A percentile compares a stretch with the other conserved stretches of the same genome.
phyloP scores from a whole-genome alignment of 345 rosid species.

The Ricinus communis region DNA sequence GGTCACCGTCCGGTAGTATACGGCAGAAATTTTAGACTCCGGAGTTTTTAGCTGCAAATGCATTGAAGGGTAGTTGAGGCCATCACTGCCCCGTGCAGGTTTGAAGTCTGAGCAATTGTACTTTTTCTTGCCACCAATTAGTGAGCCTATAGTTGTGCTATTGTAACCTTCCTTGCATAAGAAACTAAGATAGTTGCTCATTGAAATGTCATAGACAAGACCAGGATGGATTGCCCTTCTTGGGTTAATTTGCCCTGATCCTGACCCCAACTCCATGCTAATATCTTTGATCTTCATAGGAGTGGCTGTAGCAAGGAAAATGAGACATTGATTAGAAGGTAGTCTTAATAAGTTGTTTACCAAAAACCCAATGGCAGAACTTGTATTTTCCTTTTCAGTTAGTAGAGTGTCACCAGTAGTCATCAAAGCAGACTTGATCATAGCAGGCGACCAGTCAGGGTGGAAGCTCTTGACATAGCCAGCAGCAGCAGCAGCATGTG shows the following conservation, averaged over 20 bases:
- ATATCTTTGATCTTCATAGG: constrained; percentile 52
- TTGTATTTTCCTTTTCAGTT: background rate
- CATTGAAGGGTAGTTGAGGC: constrained; percentile 87
- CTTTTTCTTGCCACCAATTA: constrained; percentile 44
- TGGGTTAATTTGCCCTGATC: constrained; percentile 88
- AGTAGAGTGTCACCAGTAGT: constrained; percentile 56
- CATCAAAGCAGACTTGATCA: constrained; percentile 86
- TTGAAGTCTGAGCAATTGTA: constrained; percentile 46
- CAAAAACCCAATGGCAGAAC: background rate
- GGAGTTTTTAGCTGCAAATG: constrained; percentile 42
- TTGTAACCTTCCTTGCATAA: constrained; percentile 81
- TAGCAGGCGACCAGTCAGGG: constrained; percentile 85
- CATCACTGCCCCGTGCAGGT: constrained; percentile 61
- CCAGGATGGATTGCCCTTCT: constrained; percentile 63
- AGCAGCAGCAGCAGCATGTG: constrained; percentile 75
- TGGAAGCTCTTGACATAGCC: constrained; percentile 81
- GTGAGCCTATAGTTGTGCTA: constrained; percentile 49
- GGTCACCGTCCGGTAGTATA: constrained; percentile 63
- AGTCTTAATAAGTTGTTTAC: background rate
- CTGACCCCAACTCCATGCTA: constrained; percentile 54
- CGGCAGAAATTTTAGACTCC: constrained; percentile 36
- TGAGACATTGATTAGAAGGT: background rate
- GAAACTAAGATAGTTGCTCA: constrained; percentile 52
- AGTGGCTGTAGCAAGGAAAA: constrained; percentile 44
- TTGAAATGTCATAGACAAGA: constrained; percentile 57